Percentiles rank a stretch among this genome's conserved stretches.
phyloP scores from a whole-genome alignment of 176 grass and related monocot genomes.

The Luzula sylvatica region DNA sequence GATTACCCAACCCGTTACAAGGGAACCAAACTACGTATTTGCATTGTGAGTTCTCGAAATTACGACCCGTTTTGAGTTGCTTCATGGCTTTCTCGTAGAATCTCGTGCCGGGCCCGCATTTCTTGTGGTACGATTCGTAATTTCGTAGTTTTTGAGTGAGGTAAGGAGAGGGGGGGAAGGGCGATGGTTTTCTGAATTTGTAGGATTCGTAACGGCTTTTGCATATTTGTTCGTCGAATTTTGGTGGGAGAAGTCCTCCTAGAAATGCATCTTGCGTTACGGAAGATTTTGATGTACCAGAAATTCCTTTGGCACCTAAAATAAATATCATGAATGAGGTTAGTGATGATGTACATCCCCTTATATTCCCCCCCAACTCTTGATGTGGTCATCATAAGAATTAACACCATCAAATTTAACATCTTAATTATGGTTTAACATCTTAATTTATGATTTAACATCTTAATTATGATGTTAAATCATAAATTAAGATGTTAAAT shows the following conservation, averaged over 20 bases:
- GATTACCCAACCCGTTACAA: slow-evolving; percentile 79
- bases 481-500: too few relatives aligned
- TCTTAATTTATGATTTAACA: too few relatives aligned
- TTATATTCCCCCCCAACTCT: too few relatives aligned
- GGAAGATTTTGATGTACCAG: not conserved
- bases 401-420: too few relatives aligned
- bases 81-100: slow-evolving; percentile 44
- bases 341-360: not conserved
- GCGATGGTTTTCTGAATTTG: slow-evolving; percentile 49
- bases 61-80: slow-evolving; percentile 49
- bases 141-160: slow-evolving; percentile 48
- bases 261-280: slow-evolving; percentile 38
- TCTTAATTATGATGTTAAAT: too few relatives aligned
- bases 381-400: too few relatives aligned
- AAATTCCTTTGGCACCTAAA: not conserved
- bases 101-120: slow-evolving; percentile 50
- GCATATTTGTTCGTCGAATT: slow-evolving; percentile 39
- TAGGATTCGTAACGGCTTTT: slow-evolving; percentile 62
- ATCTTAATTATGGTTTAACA: too few relatives aligned
- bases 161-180: slow-evolving; percentile 50
- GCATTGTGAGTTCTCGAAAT: slow-evolving; percentile 33
- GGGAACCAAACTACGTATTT: slow-evolving; percentile 78
- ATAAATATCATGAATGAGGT: not conserved
- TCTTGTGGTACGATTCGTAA: slow-evolving; percentile 75
- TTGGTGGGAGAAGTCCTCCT: slow-evolving; percentile 40